Percentiles rank a stretch among this genome's conserved stretches.
phyloP scores from a whole-genome alignment of 176 grass and related monocot species.

The Raddia distichophylla region DNA sequence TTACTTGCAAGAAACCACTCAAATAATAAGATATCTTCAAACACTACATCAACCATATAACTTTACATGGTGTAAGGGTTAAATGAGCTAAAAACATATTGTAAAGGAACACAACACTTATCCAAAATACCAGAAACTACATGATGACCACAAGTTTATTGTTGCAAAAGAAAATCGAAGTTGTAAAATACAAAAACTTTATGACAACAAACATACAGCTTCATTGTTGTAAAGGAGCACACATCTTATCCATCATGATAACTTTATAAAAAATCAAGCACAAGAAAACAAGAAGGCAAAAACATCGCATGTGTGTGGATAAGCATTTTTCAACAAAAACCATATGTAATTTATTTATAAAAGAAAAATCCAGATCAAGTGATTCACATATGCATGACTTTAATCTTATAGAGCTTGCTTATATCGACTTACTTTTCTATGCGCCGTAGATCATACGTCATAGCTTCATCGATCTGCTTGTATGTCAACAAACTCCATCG shows the following conservation, averaged over 20 bases:
- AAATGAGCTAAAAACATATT: too few relatives aligned
- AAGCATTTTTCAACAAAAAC: not conserved
- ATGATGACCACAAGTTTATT: not conserved
- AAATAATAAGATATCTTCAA: too few relatives aligned
- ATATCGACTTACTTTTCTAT: not conserved
- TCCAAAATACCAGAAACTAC: too few relatives aligned
- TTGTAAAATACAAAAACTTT: not conserved
- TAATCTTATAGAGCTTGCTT: not conserved
- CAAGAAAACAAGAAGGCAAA: not conserved
- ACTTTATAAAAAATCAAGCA: not conserved
- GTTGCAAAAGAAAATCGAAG: not conserved
- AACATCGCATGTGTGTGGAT: not conserved
- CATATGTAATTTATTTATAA: not conserved
- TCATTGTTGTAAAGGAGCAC: not conserved
- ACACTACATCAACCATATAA: too few relatives aligned
- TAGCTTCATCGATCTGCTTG: not conserved
- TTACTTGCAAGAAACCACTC: too few relatives aligned
- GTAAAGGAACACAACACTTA: too few relatives aligned
- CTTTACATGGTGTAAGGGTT: too few relatives aligned
- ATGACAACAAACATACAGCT: not conserved
- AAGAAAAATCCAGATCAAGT: not conserved
- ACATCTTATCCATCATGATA: not conserved
- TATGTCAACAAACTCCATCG: conserved; percentile 5
- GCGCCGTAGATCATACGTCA: too few relatives aligned
- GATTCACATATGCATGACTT: not conserved